phyloP scores from a whole-genome alignment of 257 asterid species.

The Scutellaria barbata region DNA sequence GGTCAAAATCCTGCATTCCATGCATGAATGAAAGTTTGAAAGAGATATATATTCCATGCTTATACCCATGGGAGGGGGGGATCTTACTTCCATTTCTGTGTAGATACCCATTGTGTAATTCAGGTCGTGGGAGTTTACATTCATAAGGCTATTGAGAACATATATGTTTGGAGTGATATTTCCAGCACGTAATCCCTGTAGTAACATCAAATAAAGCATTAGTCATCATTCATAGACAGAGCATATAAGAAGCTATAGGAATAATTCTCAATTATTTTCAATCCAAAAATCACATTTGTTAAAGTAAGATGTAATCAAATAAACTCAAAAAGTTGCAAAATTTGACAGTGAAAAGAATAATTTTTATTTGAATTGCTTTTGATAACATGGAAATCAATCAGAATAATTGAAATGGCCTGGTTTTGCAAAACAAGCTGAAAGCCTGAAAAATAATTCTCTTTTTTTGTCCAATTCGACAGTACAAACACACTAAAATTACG shows the following conservation, averaged over 20 bases:
- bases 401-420: neutral
- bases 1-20: conserved; percentile 23
- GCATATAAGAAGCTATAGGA: conserved; percentile 18
- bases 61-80: conserved; percentile 32
- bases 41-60: conserved; percentile 22
- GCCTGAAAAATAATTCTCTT: neutral
- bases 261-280: conserved; percentile 19
- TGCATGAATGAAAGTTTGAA: conserved; percentile 9
- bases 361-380: neutral
- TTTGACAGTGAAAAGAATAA: neutral
- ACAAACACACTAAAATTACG: neutral
- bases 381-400: neutral
- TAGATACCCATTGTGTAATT: conserved; percentile 67
- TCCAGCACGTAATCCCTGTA: conserved; percentile 72
- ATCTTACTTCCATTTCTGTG: conserved; percentile 78
- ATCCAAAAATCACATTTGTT: conserved; percentile 12
- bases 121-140: conserved; percentile 85
- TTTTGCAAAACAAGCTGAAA: conserved; percentile 12
- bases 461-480: neutral
- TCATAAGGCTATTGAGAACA: conserved; percentile 94
- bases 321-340: neutral
- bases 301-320: conserved; percentile 6
- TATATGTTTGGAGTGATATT: conserved; percentile 68
- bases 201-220: conserved; percentile 38
- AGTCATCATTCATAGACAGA: conserved; percentile 32